Evolutionary conservation across 225 moss, liverwort and hornwort genomes (phyloP).

Genomic region (Asterella californica): DNA sequence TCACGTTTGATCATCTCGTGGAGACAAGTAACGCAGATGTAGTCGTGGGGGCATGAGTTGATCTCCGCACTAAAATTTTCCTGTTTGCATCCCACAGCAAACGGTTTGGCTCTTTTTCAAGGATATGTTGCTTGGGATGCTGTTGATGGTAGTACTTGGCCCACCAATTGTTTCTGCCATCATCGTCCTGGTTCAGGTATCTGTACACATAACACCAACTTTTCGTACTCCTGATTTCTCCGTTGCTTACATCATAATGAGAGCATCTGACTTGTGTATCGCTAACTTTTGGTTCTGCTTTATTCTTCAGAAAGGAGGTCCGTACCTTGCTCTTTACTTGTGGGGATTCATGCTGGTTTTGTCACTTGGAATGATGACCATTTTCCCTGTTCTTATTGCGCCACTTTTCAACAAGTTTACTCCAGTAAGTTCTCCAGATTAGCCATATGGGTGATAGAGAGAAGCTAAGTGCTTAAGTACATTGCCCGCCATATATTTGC

Average conservation of each 20-base stretch:
- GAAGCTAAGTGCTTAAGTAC: not conserved
- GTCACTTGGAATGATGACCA: slow-evolving; percentile 84
- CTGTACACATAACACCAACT: not conserved
- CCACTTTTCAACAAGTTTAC: slow-evolving; percentile 98
- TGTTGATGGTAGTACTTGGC: slow-evolving; percentile 78
- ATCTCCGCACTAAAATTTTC: not conserved
- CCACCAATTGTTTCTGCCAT: slow-evolving; percentile 86
- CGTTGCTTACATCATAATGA: not conserved
- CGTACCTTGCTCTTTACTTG: slow-evolving; percentile 89
- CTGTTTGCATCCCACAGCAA: slow-evolving; percentile 50
- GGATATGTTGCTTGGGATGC: slow-evolving; percentile 77
- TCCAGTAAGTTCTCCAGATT: slow-evolving; percentile 42
- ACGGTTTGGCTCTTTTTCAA: slow-evolving; percentile 79
- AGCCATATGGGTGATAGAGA: not conserved
- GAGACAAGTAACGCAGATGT: not conserved
- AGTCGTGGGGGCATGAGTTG: not conserved
- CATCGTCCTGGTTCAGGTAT: slow-evolving; percentile 66
- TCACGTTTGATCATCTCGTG: not conserved
- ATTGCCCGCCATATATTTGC: not conserved
- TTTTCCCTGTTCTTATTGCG: slow-evolving; percentile 88
- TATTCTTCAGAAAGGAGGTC: slow-evolving; percentile 65
- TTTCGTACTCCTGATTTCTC: not conserved
- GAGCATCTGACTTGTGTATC: not conserved
- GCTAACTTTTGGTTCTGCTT: not conserved
- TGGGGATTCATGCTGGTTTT: slow-evolving; percentile 96